These are phyloP conservation scores for Colletotrichum ledebouriae DNA, from an alignment of 2,329 filamentous ascomycete species.

Conservation along the genomic window DNA sequence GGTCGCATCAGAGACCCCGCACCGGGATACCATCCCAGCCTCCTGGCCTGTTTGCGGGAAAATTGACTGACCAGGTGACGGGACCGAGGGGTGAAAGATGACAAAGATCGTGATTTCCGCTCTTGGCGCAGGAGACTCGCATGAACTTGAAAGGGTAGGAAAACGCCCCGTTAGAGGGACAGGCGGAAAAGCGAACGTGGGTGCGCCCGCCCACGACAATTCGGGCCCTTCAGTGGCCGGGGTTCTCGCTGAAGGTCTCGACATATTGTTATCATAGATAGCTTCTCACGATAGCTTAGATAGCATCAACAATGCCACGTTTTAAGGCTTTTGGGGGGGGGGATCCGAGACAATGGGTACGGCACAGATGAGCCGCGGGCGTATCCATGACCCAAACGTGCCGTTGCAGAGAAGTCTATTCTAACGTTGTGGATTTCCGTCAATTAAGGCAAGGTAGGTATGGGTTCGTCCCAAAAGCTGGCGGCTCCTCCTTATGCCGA, in stretches of 20 bases:
- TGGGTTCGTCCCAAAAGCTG: background rate
- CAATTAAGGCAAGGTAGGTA: background rate
- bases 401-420: constrained; percentile 33
- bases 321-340: background rate
- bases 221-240: constrained; percentile 6
- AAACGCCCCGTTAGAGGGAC: background rate
- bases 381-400: background rate
- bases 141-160: background rate
- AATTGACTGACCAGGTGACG: background rate
- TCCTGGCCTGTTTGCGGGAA: constrained; percentile 6
- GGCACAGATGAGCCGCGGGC: constrained; percentile 9
- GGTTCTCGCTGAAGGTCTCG: background rate
- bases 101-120: background rate
- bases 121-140: background rate
- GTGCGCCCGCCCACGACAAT: background rate
- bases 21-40: constrained; percentile 5
- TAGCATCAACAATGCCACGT: constrained; percentile 17
- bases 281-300: constrained; percentile 30
- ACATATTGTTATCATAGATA: constrained; percentile 13
- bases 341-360: constrained; percentile 11
- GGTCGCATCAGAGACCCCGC: constrained; percentile 34
- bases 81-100: background rate
- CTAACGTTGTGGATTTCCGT: constrained; percentile 21
- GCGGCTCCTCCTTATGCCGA: constrained; percentile 2
- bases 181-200: constrained; percentile 14